Percentiles rank a stretch among this genome's conserved stretches.
Conservation (phyloP, 164 flowering plant genomes). For the Vitis labrusca region DNA sequence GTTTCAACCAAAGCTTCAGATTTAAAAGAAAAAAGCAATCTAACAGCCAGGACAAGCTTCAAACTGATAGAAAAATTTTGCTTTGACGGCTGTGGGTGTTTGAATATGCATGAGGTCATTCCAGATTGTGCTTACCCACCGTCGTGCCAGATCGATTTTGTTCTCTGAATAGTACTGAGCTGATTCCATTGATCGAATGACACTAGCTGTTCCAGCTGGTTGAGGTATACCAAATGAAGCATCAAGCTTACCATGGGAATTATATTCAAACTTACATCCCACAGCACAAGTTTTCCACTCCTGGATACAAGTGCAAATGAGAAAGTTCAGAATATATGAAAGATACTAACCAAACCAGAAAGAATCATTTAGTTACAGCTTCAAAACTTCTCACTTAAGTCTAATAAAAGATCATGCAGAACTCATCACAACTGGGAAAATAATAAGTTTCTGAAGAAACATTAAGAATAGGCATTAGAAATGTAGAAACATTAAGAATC, state of each 20-base stretch:
- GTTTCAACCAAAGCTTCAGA: too few relatives aligned
- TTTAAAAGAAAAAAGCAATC: too few relatives aligned
- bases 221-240: constrained; percentile 66
- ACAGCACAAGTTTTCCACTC: constrained; percentile 74
- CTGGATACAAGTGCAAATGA: constrained; percentile 30
- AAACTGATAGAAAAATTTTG: background rate
- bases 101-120: constrained; percentile 10
- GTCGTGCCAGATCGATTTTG: constrained; percentile 75
- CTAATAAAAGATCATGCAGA: background rate
- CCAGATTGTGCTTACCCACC: constrained; percentile 93
- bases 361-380: background rate
- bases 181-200: constrained; percentile 94
- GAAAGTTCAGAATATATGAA: background rate
- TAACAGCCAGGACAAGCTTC: background rate
- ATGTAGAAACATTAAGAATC: background rate
- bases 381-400: background rate
- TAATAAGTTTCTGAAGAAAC: background rate
- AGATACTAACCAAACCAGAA: background rate
- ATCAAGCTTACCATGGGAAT: constrained; percentile 50
- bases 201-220: constrained; percentile 35
- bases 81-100: background rate
- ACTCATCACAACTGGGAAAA: background rate
- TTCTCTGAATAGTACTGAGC: constrained; percentile 77
- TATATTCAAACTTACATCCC: constrained; percentile 68
- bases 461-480: background rate